phyloP scores from a whole-genome alignment of 2,329 filamentous ascomycete genomes.

The Apiospora malaysiana region DNA sequence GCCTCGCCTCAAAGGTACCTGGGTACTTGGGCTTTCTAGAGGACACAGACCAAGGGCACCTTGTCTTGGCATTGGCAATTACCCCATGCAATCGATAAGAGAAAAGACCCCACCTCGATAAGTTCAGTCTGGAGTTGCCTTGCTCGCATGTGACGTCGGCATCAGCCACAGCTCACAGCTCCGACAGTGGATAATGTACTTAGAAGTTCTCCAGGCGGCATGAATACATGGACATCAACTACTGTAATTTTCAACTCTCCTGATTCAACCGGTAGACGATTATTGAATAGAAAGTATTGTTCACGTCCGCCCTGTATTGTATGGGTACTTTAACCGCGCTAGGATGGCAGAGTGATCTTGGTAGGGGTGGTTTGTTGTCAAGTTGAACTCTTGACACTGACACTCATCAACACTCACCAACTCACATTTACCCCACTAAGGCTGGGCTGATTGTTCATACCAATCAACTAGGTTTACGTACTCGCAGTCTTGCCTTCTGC shows the following conservation, averaged over 20 bases:
- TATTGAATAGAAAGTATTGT: too few relatives aligned
- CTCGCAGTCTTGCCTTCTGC: not conserved
- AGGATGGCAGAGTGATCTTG: not conserved
- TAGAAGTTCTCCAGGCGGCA: too few relatives aligned
- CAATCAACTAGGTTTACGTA: not conserved
- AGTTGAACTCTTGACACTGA: not conserved
- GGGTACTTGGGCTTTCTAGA: not conserved
- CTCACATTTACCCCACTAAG: not conserved
- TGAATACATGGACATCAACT: too few relatives aligned
- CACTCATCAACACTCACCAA: not conserved
- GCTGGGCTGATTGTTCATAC: constrained; percentile 4
- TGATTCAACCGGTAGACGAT: too few relatives aligned
- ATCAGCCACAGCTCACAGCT: constrained; percentile 28
- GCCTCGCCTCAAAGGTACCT: not conserved
- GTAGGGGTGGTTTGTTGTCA: not conserved
- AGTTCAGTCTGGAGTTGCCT: not conserved
- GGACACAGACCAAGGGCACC: constrained; percentile 17
- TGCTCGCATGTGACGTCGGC: constrained; percentile 29
- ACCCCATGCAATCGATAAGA: constrained; percentile 29
- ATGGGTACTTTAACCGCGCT: not conserved
- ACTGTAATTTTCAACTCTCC: too few relatives aligned
- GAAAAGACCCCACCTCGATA: not conserved
- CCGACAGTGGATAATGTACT: constrained; percentile 23
- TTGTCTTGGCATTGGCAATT: constrained; percentile 5
- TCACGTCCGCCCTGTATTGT: too few relatives aligned